These are phyloP conservation scores for Dictyostelium discoideum DNA, from an alignment of 78 protist genomes.

Conservation along the genomic window DNA sequence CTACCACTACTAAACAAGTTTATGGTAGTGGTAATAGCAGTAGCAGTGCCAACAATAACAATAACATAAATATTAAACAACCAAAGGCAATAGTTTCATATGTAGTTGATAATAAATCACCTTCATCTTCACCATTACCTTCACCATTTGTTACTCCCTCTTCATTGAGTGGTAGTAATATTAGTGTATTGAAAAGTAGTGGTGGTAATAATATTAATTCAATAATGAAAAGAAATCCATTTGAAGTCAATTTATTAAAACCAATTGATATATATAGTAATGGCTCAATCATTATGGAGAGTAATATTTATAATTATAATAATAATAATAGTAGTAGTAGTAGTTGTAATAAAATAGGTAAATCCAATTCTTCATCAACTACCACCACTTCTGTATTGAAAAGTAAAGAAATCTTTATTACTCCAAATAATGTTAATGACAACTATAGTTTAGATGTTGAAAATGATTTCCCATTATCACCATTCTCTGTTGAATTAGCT, in stretches of 20 bases:
- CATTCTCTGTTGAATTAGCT: neutral
- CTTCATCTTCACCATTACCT: neutral
- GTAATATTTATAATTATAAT: too few relatives aligned
- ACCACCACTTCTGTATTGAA: neutral
- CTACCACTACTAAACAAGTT: neutral
- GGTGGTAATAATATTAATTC: neutral
- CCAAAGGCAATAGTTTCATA: slow-evolving; percentile 2
- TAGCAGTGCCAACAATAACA: neutral
- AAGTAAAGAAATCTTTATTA: neutral
- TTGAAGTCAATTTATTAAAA: neutral
- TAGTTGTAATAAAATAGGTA: neutral
- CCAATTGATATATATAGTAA: neutral
- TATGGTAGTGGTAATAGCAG: neutral
- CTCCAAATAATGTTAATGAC: neutral
- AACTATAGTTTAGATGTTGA: neutral
- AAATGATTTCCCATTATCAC: neutral
- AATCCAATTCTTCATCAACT: neutral
- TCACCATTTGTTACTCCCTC: neutral
- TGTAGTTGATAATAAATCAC: neutral
- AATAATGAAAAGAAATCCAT: neutral
- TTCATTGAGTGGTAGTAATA: neutral
- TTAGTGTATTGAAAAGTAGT: neutral
- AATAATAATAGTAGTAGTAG: too few relatives aligned
- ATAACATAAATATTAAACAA: neutral
- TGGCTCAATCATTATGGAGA: neutral